Percentiles rank a stretch among this genome's conserved stretches.
Evolutionary conservation across 352 stramenopile genomes (phyloP).

Genomic region (Globisporangium carolinianum): DNA sequence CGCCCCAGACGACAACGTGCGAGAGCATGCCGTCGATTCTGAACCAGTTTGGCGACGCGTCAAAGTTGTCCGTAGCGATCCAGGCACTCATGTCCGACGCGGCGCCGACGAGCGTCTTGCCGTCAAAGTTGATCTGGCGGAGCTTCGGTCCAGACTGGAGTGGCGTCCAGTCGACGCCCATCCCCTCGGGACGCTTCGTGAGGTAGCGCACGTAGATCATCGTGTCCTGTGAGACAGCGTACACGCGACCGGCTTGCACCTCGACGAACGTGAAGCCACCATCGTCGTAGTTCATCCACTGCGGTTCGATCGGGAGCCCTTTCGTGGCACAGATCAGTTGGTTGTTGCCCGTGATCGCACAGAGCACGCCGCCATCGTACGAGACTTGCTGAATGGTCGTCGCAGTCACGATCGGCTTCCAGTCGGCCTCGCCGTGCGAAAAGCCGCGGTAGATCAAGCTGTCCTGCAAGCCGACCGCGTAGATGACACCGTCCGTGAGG

Average conservation of each 20-base stretch:
- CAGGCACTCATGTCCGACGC: conserved; percentile 11
- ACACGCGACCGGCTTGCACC: conserved; percentile 15
- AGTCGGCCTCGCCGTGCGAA: conserved; percentile 15
- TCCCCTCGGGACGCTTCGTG: conserved; percentile 4
- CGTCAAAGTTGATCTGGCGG: conserved; percentile 17
- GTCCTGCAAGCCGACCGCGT: conserved; percentile 7
- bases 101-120: conserved; percentile 12
- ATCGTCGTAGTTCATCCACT: conserved; percentile 8
- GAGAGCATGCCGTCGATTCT: conserved; percentile 11
- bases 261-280: conserved; percentile 16
- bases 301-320: conserved; percentile 3
- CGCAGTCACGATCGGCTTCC: conserved; percentile 3
- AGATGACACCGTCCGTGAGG: conserved; percentile 19
- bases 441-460: conserved; percentile 16
- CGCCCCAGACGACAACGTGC: conserved; percentile 21
- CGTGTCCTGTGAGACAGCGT: conserved; percentile 3
- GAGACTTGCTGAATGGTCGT: conserved; percentile 12
- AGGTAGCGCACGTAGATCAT: conserved; percentile 13
- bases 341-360: conserved; percentile 7
- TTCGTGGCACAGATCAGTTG: conserved; percentile 16
- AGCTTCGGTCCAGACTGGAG: conserved; percentile 11
- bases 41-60: conserved; percentile 16
- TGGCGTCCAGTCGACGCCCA: conserved; percentile 8
- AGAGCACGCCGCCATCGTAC: conserved; percentile 22
- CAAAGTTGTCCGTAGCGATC: conserved; percentile 13